Evolutionary conservation across 306 rosid species (phyloP).

Genomic region (Vachellia pachyceras): DNA sequence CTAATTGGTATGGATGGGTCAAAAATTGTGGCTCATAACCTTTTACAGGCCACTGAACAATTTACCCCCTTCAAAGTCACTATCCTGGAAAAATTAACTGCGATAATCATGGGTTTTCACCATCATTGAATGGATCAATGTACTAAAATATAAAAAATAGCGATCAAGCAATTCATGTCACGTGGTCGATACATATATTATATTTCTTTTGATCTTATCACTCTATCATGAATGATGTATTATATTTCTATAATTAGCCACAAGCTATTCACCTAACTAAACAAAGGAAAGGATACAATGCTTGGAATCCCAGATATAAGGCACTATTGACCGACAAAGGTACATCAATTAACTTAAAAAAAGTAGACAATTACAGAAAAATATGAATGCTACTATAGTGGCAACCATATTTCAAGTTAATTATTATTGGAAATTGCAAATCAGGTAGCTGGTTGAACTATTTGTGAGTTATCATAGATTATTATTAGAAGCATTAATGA

Average conservation of each 20-base stretch:
- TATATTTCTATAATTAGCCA: constrained; percentile 1
- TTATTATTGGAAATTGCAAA: neutral
- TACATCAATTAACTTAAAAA: neutral
- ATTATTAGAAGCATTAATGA: neutral
- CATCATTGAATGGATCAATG: neutral
- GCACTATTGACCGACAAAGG: neutral
- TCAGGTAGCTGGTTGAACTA: neutral
- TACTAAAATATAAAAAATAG: neutral
- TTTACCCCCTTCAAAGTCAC: constrained; percentile 12
- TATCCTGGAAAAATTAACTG: neutral
- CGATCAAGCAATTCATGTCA: neutral
- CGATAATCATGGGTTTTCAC: neutral
- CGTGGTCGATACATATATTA: constrained; percentile 11
- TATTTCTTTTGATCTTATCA: neutral
- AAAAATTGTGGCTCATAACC: constrained; percentile 31
- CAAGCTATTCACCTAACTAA: neutral
- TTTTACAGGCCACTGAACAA: neutral
- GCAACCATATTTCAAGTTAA: neutral
- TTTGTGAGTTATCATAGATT: neutral
- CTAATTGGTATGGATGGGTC: constrained; percentile 27
- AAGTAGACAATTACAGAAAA: neutral
- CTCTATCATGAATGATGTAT: constrained; percentile 11
- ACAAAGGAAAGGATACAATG: neutral
- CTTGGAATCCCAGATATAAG: constrained; percentile 14
- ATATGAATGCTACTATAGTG: neutral